phyloP scores from a whole-genome alignment of 192 early-diverging fungal species.

The Diversispora eburnea region DNA sequence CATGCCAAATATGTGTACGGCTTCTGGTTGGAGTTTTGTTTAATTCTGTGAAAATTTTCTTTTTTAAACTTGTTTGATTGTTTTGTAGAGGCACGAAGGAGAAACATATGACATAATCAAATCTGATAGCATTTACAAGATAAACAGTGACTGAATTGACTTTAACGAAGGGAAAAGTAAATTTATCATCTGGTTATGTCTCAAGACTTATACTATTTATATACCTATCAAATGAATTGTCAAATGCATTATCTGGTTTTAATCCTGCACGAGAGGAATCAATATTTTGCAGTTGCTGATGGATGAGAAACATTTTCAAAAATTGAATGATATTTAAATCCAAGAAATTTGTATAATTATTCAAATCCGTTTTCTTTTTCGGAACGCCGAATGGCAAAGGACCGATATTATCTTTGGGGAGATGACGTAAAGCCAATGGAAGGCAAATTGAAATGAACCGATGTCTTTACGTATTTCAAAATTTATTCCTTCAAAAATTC shows the following conservation, averaged over 20 bases:
- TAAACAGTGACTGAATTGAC: constrained; percentile 15
- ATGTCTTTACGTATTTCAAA: neutral
- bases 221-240: neutral
- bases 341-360: neutral
- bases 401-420: constrained; percentile 36
- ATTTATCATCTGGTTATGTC: constrained; percentile 6
- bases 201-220: neutral
- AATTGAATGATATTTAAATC: constrained; percentile 6
- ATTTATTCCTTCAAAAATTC: constrained; percentile 31
- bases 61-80: constrained; percentile 26
- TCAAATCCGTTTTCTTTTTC: constrained; percentile 8
- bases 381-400: constrained; percentile 14
- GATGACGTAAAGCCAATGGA: constrained; percentile 35
- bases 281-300: constrained; percentile 5
- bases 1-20: too few species aligned
- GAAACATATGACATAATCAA: neutral
- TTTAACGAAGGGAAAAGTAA: constrained; percentile 23
- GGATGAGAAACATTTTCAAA: constrained; percentile 23
- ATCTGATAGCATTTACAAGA: constrained; percentile 16
- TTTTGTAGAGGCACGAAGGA: constrained; percentile 19
- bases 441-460: constrained; percentile 20
- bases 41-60: constrained; percentile 9
- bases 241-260: constrained; percentile 8
- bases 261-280: neutral
- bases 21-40: constrained; percentile 17